Base-by-base conservation (phyloP, 177 flowering plant genomes). In the Vitis hybrid region DNA sequence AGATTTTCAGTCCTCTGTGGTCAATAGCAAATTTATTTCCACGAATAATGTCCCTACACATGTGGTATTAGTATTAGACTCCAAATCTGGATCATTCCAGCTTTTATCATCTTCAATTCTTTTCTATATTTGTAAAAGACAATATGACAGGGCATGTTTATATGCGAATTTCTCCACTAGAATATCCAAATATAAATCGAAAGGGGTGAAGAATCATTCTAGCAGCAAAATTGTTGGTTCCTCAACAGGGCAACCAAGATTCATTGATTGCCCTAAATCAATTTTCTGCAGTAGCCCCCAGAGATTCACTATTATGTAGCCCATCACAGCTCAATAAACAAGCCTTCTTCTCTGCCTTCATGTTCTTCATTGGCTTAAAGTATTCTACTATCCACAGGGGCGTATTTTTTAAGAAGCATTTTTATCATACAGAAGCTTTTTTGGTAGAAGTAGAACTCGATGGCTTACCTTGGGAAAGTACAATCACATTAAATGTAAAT, bases 281-380 rank as follows among this genome's bases (percentile, higher is more conserved):
- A 4, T 56, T 15, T 17, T 15, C 59, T 33, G 44, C 44, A 8
- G 13, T 51, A 22, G 57, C 13, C 28, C 18, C 22, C 20, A 66
- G n/a, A 62, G 8, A 62, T 10, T 12, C 12, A 31, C 8, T 33
- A 33, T 7, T 33, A 33, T 4, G 15, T 10, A 62, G 17, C 4
- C 22, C 49, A 18, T 20, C 13, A 22, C 33, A 0, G 18, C 11
- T 2, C 22, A 62, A 49, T 50, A 65, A 18, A 55, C 18, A 28
- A 2, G 14, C 3, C 24, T 20, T 13, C 61, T 47, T 15, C 53
- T 60, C 6, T 10, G n/a, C 49, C 54, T 60, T 10, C 28, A 62
- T 55, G 10, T 19, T 58, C 68, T 19, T 57, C 61, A 47, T 11
- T 14, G 59, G n/a, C 64, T 60, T 19, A 67, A 76, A 72, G 75